Evolutionary conservation across 345 rosid genomes (phyloP).

Genomic region (Nephelium lappaceum): DNA sequence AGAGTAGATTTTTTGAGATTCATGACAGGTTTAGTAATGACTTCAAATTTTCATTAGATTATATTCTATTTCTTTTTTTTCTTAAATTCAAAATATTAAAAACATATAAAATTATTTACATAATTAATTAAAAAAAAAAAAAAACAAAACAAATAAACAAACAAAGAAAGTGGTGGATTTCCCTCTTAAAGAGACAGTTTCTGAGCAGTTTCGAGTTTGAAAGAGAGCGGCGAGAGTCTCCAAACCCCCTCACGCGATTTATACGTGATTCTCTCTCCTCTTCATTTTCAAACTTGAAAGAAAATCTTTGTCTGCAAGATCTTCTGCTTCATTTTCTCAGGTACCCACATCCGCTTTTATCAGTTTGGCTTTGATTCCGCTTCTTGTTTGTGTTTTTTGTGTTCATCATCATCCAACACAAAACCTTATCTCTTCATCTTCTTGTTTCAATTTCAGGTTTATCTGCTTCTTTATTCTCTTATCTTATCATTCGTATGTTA

Average conservation of each 20-base stretch:
- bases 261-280: not conserved
- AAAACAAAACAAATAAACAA: not conserved
- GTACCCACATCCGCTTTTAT: not conserved
- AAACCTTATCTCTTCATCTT: constrained; percentile 1
- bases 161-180: not conserved
- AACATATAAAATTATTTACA: too few species aligned
- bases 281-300: not conserved
- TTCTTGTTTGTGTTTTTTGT: not conserved
- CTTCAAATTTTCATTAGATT: too few species aligned
- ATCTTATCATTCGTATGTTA: constrained; percentile 6
- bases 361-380: not conserved
- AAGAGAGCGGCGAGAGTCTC: not conserved
- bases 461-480: constrained; percentile 13
- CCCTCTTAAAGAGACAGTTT: not conserved
- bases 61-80: too few species aligned
- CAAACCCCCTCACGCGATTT: not conserved
- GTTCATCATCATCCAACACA: not conserved
- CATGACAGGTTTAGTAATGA: too few species aligned
- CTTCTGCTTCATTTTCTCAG: constrained; percentile 1
- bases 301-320: constrained; percentile 9
- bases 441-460: not conserved
- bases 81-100: too few species aligned
- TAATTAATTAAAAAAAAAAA: not conserved
- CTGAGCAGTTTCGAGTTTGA: constrained; percentile 7
- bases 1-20: too few species aligned